phyloP scores from a whole-genome alignment of 2,329 filamentous ascomycete genomes.

The Capronia epimyces region DNA sequence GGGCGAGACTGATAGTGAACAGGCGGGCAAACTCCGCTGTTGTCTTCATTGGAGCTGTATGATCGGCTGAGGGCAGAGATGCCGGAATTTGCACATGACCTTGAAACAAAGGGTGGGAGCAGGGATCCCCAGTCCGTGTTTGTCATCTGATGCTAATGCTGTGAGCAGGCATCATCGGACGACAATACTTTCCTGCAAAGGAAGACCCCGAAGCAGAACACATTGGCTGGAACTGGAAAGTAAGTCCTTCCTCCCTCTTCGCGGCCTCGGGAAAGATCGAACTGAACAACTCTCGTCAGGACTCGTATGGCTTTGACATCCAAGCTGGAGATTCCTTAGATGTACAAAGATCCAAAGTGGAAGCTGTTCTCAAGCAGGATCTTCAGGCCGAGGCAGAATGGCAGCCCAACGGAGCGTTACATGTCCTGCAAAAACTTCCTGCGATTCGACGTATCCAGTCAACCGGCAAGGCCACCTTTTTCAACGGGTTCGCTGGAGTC shows the following conservation, averaged over 20 bases:
- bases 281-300: neutral
- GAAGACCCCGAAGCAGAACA: neutral
- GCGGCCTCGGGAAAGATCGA: neutral
- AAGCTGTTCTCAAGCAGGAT: neutral
- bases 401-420: neutral
- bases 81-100: too few species aligned
- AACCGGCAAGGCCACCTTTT: neutral
- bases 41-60: neutral
- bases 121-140: neutral
- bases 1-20: neutral
- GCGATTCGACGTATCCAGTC: neutral
- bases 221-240: conserved; percentile 4
- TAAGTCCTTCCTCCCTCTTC: neutral
- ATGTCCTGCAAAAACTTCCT: neutral
- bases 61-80: too few species aligned
- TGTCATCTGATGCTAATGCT: neutral
- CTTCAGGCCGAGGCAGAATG: neutral
- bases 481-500: conserved; percentile 1
- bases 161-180: neutral
- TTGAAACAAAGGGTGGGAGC: too few species aligned
- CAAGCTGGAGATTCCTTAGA: neutral
- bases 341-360: neutral
- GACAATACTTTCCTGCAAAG: neutral
- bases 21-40: neutral
- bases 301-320: conserved; percentile 2